Base-by-base conservation (phyloP, 169 alveolate genomes). In the Plasmodium blacklocki region DNA sequence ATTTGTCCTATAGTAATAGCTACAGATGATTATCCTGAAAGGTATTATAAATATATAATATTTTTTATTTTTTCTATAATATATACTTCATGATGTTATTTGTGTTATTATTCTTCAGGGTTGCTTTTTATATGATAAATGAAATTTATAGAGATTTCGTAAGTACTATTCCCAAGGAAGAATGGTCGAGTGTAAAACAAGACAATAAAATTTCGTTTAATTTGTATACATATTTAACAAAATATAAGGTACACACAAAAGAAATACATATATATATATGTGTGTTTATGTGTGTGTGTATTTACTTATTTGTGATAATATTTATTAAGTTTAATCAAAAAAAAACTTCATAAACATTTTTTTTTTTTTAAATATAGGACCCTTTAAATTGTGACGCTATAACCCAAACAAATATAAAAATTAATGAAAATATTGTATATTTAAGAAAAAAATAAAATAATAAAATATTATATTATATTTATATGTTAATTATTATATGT, bases 331-430 rank as follows among this genome's bases (percentile, higher is more conserved):
- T 11, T 54, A n/a, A 18, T 54, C 8, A 3, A 54, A 14, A 54
- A 50, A 14, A 39, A 0, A 6, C 11, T 9, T 54, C 19, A 3
- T 15, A 54, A 19, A 59, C 21, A 14, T 59, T 19, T 5, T 62
- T 21, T 23, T 59, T 23, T 19, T 23, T 23, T 14, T 11, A 12
- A 59, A 21, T 49, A 32, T 52, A 85, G 92, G 92, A 85, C 63
- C 92, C 92, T 15, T 66, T 85, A 56, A 66, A 70, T 4, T 85
- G 87, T 47, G 92, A 85, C 62, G 92, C 92, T 3, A 85, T 85
- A 58, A 59, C 92, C 52, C 87, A 85, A 47, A 85, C 92, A n/a
- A 85, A 85, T 54, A 71, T 85, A 66, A 85, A 85, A 85, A 85
- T 85, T 29, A 85, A 60, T 63, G 92, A 85, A 32, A 85, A 71